phyloP scores from a whole-genome alignment of 345 rosid species.

The Laguncularia racemosa region DNA sequence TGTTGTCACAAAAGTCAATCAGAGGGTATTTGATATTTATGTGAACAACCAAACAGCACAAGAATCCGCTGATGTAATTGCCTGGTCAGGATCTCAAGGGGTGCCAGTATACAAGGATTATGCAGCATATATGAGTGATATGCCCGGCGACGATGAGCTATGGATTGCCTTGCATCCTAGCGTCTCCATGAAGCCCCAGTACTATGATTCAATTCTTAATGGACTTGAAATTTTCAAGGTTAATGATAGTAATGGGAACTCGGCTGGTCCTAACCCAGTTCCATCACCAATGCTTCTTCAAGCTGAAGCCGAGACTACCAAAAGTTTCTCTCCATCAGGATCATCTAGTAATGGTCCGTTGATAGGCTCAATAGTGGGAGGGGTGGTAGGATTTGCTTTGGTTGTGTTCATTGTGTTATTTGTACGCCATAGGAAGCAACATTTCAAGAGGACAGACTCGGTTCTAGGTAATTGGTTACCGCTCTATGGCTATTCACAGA shows the following conservation, averaged over 20 bases:
- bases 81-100: constrained; percentile 33
- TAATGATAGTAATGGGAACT: constrained; percentile 21
- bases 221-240: constrained; percentile 60
- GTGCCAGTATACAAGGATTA: constrained; percentile 41
- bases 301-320: constrained; percentile 12
- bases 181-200: constrained; percentile 21
- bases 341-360: constrained; percentile 3
- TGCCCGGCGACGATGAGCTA: constrained; percentile 19
- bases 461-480: constrained; percentile 27
- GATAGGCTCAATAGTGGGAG: constrained; percentile 35
- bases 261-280: constrained; percentile 49
- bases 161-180: constrained; percentile 46
- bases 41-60: constrained; percentile 44
- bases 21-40: constrained; percentile 42
- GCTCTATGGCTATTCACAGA: constrained; percentile 16
- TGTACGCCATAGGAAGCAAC: constrained; percentile 13
- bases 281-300: constrained; percentile 29
- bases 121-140: constrained; percentile 20
- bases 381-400: constrained; percentile 23
- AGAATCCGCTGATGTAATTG: constrained; percentile 36
- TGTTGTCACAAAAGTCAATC: constrained; percentile 21
- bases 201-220: constrained; percentile 33
- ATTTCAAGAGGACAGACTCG: background rate
- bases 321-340: constrained; percentile 8
- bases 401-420: constrained; percentile 19